Evolutionary conservation across 2,329 filamentous ascomycete species (phyloP).

Genomic region (Ascochyta viciae-villosae): DNA sequence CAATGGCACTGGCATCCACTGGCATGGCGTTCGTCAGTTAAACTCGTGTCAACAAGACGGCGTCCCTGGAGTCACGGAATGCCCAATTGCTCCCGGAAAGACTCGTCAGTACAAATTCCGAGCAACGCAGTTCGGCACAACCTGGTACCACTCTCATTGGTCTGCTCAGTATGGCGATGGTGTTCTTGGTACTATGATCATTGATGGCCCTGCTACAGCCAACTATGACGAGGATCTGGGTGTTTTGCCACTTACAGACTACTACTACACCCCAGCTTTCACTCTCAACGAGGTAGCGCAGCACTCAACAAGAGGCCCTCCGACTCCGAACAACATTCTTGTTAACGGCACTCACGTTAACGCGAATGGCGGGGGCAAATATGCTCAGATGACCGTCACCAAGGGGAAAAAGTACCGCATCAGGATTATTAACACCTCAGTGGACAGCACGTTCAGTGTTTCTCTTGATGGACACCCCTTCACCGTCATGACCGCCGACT

Average conservation of each 20-base stretch:
- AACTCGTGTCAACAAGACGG: conserved; percentile 61
- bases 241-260: conserved; percentile 66
- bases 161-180: conserved; percentile 54
- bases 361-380: conserved; percentile 50
- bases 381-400: conserved; percentile 43
- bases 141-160: conserved; percentile 55
- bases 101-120: conserved; percentile 65
- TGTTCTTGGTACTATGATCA: conserved; percentile 50
- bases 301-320: conserved; percentile 45
- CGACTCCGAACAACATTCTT: conserved; percentile 54
- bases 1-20: conserved; percentile 61
- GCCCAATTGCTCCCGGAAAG: conserved; percentile 68
- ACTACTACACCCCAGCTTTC: conserved; percentile 59
- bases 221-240: conserved; percentile 68
- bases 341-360: conserved; percentile 64
- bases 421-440: conserved; percentile 63
- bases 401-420: conserved; percentile 62
- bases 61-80: conserved; percentile 62
- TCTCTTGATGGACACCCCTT: conserved; percentile 52
- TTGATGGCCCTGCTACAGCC: conserved; percentile 52
- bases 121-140: conserved; percentile 57
- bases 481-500: conserved; percentile 52
- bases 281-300: conserved; percentile 39
- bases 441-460: conserved; percentile 43
- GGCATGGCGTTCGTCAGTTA: conserved; percentile 56